Conservation (phyloP, 1,139 yeast genomes). For the Protomyces lactucae-debilis region DNA sequence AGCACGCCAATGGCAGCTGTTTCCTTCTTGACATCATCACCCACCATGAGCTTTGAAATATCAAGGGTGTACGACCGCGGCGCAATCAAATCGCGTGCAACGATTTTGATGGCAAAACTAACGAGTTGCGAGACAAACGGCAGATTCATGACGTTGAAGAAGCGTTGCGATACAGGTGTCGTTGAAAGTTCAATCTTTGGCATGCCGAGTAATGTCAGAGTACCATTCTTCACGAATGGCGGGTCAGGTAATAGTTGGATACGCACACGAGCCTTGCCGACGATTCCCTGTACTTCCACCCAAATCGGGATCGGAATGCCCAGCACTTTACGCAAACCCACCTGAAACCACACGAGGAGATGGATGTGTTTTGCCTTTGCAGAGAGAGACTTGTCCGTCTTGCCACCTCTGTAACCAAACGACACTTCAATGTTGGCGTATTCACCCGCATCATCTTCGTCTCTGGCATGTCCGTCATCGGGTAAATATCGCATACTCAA, state of each 20-base stretch:
- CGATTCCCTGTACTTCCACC: conserved; percentile 27
- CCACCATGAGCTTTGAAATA: conserved; percentile 26
- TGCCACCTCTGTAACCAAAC: conserved; percentile 26
- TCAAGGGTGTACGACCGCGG: conserved; percentile 26
- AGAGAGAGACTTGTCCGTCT: conserved; percentile 2
- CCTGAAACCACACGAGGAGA: conserved; percentile 23
- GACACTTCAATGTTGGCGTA: conserved; percentile 26
- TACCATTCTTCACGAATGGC: conserved; percentile 28
- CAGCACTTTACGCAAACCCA: conserved; percentile 25
- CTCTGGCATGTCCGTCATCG: conserved; percentile 8
- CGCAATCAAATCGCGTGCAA: conserved; percentile 25
- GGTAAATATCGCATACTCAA: conserved; percentile 27
- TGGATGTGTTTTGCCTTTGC: conserved; percentile 27
- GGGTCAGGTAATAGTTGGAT: conserved; percentile 27
- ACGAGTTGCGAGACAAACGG: conserved; percentile 29
- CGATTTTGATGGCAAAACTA: conserved; percentile 21
- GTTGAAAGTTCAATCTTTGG: conserved; percentile 28
- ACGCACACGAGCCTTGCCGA: conserved; percentile 26
- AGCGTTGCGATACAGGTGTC: conserved; percentile 22
- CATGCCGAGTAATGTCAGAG: conserved; percentile 27
- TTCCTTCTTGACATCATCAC: conserved; percentile 30
- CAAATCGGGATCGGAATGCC: conserved; percentile 28
- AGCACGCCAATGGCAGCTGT: conserved; percentile 27
- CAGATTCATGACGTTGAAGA: conserved; percentile 26
- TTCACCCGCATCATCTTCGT: conserved; percentile 25